Base-by-base conservation (phyloP, 2,329 filamentous ascomycete species). In the Scedosporium apiospermum region DNA sequence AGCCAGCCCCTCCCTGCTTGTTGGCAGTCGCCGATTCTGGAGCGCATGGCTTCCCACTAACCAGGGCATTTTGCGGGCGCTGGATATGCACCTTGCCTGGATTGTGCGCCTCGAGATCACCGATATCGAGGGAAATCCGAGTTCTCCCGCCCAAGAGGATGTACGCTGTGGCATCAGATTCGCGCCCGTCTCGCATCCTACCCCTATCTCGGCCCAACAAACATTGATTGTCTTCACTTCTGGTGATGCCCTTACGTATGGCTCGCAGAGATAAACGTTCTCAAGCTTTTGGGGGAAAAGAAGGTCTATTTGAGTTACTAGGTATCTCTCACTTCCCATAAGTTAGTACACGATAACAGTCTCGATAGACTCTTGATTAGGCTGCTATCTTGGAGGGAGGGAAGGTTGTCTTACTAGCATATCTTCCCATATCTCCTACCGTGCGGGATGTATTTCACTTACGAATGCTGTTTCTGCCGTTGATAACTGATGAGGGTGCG, bases 321-420 rank as follows among this genome's bases (percentile, higher is more conserved):
- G 34, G 34, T 38, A 38, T 49, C 44, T 49, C 16, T 10, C 16
- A 9, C 44, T 49, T 16, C 42, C 9, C 30, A 38, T 53, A 53
- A 38, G 60, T 57, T n/a, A 6, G 53, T 59, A 2, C 26, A 60
- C 44, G 42, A 44, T 44, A 60, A 44, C 18, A 61, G 41, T 44
- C 62, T 68, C 18, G 23, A 30, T 51, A 27, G 18, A 23, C 34
- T 38, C 34, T 27, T 55, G 51, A 55, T 27, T 27, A 55, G 23
- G 14, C 2, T 49, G 44, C 44, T 49, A 49, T 69, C 63, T 69
- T 65, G 63, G 66, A 67, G 49, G 59, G 65, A 3, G 64, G 66
- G 34, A 41, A 65, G 14, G 59, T 63, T 16, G 57, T 71, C 66
- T 68, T 69, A 46, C 67, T 65, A 16, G 67, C 63, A 49, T 63